Conservation (phyloP, 352 stramenopile species). For the Globisporangium takayamanum region DNA sequence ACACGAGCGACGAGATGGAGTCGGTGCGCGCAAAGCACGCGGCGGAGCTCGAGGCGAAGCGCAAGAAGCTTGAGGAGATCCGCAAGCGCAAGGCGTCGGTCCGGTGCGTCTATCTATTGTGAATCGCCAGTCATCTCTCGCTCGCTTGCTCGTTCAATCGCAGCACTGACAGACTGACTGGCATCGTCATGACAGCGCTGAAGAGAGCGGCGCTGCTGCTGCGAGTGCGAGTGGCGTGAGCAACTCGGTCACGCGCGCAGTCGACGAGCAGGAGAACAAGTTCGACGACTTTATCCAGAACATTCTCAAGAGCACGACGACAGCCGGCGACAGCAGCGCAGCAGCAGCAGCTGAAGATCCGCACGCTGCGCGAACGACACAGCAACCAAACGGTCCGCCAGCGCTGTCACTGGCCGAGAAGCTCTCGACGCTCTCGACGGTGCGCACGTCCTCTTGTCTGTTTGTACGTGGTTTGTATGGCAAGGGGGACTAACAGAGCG, state of each 20-base stretch:
- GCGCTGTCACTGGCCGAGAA: slow-evolving; percentile 73
- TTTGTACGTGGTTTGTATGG: not conserved
- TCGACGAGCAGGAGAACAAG: slow-evolving; percentile 65
- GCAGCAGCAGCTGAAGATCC: slow-evolving; percentile 9
- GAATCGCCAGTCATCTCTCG: not conserved
- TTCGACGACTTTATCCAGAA: slow-evolving; percentile 86
- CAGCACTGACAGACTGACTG: no score
- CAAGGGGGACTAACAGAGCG: not conserved
- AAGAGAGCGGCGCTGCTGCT: slow-evolving; percentile 25
- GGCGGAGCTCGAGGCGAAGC: slow-evolving; percentile 83
- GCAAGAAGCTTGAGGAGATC: slow-evolving; percentile 88
- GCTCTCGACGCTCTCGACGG: slow-evolving; percentile 64
- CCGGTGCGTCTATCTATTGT: slow-evolving; percentile 21
- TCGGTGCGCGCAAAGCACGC: slow-evolving; percentile 78
- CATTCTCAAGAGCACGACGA: slow-evolving; percentile 59
- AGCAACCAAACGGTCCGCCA: slow-evolving; percentile 6
- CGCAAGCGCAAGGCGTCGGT: slow-evolving; percentile 76
- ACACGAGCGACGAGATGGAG: slow-evolving; percentile 24
- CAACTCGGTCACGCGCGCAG: slow-evolving; percentile 47
- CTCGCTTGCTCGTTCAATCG: not conserved
- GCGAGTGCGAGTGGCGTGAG: slow-evolving; percentile 8
- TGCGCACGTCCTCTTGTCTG: slow-evolving; percentile 11
- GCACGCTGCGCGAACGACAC: slow-evolving; percentile 1
- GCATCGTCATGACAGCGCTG: not conserved
- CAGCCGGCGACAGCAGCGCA: slow-evolving; percentile 14